These are phyloP conservation scores for Capronia epimyces DNA, from an alignment of 2,329 filamentous ascomycete genomes.

Conservation along the genomic window DNA sequence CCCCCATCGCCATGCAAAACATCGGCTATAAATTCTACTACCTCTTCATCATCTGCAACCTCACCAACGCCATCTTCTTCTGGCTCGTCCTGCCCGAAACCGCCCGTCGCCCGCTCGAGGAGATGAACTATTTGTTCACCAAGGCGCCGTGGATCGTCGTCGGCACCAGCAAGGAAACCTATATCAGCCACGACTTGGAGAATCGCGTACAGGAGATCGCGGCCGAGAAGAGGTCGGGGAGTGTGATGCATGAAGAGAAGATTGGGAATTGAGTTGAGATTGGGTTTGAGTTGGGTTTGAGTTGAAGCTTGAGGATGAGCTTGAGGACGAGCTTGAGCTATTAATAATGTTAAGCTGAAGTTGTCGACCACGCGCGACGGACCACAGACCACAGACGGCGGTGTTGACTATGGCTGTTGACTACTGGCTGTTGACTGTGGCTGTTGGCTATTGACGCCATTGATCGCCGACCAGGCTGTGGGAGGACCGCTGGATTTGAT, in stretches of 20 bases:
- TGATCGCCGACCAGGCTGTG: too few species aligned
- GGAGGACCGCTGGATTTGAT: too few species aligned
- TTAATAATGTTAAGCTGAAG: too few species aligned
- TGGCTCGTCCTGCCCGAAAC: constrained; percentile 64
- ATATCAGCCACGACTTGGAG: constrained; percentile 54
- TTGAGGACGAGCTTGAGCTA: too few species aligned
- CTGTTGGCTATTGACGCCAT: too few species aligned
- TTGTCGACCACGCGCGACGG: too few species aligned
- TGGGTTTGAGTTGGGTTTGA: background rate
- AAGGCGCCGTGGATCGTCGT: constrained; percentile 60
- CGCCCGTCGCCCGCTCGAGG: constrained; percentile 51
- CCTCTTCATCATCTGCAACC: constrained; percentile 62
- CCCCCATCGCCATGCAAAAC: constrained; percentile 53
- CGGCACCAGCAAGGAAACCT: constrained; percentile 51
- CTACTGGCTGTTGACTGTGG: too few species aligned
- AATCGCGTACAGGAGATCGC: constrained; percentile 53
- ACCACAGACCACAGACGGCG: too few species aligned
- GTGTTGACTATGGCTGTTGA: too few species aligned
- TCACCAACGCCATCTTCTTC: constrained; percentile 64
- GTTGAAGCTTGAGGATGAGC: background rate
- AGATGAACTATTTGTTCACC: constrained; percentile 64
- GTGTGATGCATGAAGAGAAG: constrained; percentile 23
- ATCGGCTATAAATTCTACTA: constrained; percentile 56
- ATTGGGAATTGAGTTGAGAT: background rate
- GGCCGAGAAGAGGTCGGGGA: constrained; percentile 41